Conservation (phyloP, 1,139 yeast species). For the Saccharomyces hybrid region DNA sequence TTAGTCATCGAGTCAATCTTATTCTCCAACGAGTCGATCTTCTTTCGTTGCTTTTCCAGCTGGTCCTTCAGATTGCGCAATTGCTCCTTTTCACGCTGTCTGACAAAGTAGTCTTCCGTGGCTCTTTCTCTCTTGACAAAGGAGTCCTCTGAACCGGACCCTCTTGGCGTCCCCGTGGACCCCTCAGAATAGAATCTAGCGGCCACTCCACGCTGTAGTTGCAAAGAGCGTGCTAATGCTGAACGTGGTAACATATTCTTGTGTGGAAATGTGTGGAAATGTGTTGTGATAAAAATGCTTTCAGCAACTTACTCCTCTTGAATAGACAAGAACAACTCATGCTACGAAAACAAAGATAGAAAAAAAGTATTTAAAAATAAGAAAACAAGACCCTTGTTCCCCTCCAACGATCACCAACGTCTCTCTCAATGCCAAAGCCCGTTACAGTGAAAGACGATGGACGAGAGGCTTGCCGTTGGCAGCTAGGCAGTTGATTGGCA, state of each 20-base stretch:
- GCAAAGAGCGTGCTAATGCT: conserved; percentile 27
- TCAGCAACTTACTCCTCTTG: not conserved
- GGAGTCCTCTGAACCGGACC: conserved; percentile 45
- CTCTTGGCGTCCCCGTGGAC: conserved; percentile 42
- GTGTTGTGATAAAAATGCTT: not conserved
- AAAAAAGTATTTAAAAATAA: not conserved
- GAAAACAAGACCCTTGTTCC: not conserved
- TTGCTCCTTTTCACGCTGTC: conserved; percentile 56
- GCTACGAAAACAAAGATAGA: not conserved
- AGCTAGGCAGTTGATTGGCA: not conserved
- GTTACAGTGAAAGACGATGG: not conserved
- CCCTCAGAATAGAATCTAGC: conserved; percentile 44
- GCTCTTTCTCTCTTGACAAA: conserved; percentile 65
- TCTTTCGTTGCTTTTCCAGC: conserved; percentile 44
- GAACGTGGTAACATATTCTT: conserved; percentile 24
- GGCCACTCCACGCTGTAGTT: conserved; percentile 19
- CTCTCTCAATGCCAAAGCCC: not conserved
- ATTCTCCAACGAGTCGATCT: conserved; percentile 33
- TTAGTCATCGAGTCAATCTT: conserved; percentile 22
- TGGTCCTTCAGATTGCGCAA: conserved; percentile 45
- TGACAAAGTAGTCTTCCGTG: conserved; percentile 55
- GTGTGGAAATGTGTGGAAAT: conserved; percentile 5
- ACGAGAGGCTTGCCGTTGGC: not conserved
- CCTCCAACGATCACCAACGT: not conserved
- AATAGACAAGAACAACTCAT: not conserved